A percentile compares a stretch with the other conserved stretches of the same genome.
Conservation (phyloP, 129 eudicot genomes). For the Artemisia tridentata region DNA sequence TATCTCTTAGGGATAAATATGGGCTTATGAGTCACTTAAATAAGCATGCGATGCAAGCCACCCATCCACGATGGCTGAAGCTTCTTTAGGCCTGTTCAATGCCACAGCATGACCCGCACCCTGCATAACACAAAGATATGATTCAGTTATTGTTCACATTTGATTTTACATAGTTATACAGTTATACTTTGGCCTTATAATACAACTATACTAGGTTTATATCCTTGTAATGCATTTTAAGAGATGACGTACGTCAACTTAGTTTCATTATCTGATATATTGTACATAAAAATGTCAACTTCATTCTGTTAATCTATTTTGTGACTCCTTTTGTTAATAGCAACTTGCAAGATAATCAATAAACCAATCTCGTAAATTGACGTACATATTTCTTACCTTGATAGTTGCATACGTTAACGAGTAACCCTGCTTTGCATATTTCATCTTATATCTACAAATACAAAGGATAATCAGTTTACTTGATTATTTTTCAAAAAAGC, state of each 20-base stretch:
- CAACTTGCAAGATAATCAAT: too few species aligned
- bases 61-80: neutral
- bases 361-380: too few species aligned
- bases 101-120: constrained; percentile 26
- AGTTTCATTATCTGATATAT: neutral
- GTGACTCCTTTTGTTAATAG: too few species aligned
- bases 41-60: constrained; percentile 20
- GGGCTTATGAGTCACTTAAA: neutral
- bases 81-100: constrained; percentile 24
- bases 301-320: too few species aligned
- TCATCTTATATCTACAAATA: constrained; percentile 5
- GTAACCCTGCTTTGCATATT: constrained; percentile 13
- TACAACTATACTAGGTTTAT: neutral
- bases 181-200: neutral
- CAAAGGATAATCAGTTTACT: neutral
- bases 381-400: constrained; percentile 8
- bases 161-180: neutral
- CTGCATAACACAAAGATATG: neutral
- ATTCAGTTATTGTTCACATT: neutral
- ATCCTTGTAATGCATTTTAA: neutral
- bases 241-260: neutral
- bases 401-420: constrained; percentile 8
- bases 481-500: neutral
- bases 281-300: too few species aligned
- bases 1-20: too few species aligned